phyloP scores from a whole-genome alignment of 495 filamentous ascomycete genomes.

The Annulohypoxylon nitens region DNA sequence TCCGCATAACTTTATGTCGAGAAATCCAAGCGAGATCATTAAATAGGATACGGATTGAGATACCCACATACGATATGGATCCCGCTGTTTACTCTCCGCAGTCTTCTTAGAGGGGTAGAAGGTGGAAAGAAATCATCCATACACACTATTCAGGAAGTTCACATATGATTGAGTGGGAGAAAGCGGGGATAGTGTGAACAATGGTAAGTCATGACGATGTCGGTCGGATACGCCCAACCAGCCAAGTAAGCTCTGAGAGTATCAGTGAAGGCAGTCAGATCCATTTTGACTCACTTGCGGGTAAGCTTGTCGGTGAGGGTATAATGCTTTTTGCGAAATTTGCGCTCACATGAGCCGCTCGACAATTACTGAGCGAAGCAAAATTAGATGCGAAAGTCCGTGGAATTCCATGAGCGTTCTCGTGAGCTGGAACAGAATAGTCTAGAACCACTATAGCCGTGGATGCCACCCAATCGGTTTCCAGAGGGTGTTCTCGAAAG shows the following conservation, averaged over 20 bases:
- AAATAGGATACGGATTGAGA: conserved; percentile 4
- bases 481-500: not conserved
- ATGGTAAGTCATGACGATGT: not conserved
- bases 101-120: not conserved
- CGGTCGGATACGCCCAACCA: not conserved
- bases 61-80: not conserved
- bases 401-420: not conserved
- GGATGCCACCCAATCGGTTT: not conserved
- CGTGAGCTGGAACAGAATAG: not conserved
- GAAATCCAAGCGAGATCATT: conserved; percentile 5
- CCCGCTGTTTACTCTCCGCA: not conserved
- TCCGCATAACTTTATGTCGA: conserved; percentile 2
- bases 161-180: not conserved
- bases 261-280: conserved; percentile 20
- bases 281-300: conserved; percentile 14
- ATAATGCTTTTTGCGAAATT: conserved; percentile 1
- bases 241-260: conserved; percentile 1
- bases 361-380: conserved; percentile 7
- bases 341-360: conserved; percentile 8
- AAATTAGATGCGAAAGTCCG: not conserved
- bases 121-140: not conserved
- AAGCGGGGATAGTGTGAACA: not conserved
- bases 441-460: conserved; percentile 4
- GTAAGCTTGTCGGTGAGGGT: conserved; percentile 40
- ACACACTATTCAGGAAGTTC: not conserved